A percentile compares a stretch with the other conserved stretches of the same genome.
phyloP scores from a whole-genome alignment of 495 filamentous ascomycete genomes.

The Neurospora sp. region DNA sequence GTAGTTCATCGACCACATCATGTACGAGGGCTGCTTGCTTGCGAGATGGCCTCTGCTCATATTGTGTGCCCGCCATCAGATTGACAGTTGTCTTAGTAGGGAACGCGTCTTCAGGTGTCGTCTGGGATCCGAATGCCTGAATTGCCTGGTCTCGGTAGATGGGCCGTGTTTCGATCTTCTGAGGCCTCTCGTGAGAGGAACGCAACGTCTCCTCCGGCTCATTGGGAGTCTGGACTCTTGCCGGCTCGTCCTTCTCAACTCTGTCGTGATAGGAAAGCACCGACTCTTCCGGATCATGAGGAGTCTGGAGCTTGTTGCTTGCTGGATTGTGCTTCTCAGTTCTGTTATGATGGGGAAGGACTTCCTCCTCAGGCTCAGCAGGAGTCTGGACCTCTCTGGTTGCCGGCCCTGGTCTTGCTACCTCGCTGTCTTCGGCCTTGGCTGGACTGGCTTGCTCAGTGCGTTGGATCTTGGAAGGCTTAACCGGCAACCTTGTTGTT shows the following conservation, averaged over 20 bases:
- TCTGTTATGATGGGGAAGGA: neutral
- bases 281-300: neutral
- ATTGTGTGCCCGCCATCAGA: neutral
- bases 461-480: neutral
- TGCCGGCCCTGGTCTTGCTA: neutral
- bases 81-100: neutral
- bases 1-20: neutral
- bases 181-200: neutral
- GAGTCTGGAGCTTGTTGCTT: neutral
- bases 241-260: neutral
- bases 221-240: neutral
- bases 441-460: neutral
- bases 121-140: neutral
- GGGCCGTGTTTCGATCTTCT: neutral
- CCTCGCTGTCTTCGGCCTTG: neutral
- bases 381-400: neutral
- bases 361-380: neutral
- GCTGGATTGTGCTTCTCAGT: neutral
- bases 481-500: neutral
- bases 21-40: neutral
- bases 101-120: neutral
- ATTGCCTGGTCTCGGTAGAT: neutral
- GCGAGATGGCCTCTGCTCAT: neutral
- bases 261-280: neutral
- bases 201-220: neutral